Evolutionary conservation across 176 grass and related monocot genomes (phyloP).

Genomic region (Rhynchospora breviuscula): DNA sequence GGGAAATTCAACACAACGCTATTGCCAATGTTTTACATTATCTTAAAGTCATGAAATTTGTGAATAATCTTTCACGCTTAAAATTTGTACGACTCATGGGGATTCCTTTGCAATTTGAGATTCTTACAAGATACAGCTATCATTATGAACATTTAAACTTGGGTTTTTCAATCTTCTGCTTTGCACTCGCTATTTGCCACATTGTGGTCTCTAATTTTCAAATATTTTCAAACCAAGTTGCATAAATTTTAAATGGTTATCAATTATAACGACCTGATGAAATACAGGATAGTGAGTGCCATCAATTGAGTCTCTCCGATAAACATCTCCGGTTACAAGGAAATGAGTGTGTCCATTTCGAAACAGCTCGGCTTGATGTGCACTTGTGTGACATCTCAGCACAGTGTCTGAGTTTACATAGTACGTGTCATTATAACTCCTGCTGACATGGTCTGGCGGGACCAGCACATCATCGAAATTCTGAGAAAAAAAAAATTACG

Average conservation of each 20-base stretch:
- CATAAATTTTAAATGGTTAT: constrained; percentile 13
- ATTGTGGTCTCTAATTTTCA: neutral
- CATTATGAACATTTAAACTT: neutral
- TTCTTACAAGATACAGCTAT: neutral
- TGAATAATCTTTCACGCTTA: neutral
- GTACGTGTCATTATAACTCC: constrained; percentile 97
- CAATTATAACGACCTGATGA: constrained; percentile 44
- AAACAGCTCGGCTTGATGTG: constrained; percentile 91
- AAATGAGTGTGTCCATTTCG: constrained; percentile 81
- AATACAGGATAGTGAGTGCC: constrained; percentile 97
- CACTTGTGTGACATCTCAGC: constrained; percentile 80
- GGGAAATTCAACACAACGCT: neutral
- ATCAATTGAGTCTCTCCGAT: constrained; percentile 95
- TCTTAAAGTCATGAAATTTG: neutral
- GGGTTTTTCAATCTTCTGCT: neutral
- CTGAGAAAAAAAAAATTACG: constrained; percentile 34
- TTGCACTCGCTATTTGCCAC: neutral
- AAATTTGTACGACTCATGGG: neutral
- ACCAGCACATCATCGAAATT: constrained; percentile 96
- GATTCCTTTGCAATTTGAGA: neutral
- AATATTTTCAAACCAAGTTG: neutral
- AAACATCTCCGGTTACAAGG: constrained; percentile 96
- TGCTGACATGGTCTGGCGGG: constrained; percentile 77
- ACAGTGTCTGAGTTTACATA: constrained; percentile 74
- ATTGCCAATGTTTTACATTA: neutral